Evolutionary conservation across 2,329 filamentous ascomycete genomes (phyloP).

Genomic region (Xylaria hypoxylon): DNA sequence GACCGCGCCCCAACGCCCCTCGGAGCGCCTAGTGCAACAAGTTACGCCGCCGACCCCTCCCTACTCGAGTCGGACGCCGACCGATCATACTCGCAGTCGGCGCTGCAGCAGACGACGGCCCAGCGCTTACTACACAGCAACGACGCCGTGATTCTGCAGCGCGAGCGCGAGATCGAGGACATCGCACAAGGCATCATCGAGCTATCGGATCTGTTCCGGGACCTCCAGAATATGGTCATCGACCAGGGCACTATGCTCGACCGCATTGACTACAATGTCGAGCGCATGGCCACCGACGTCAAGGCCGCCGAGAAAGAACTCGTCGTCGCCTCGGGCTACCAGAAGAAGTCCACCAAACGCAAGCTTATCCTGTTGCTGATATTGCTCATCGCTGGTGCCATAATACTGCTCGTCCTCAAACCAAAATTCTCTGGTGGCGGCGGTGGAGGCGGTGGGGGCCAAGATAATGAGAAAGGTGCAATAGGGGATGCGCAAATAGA

Average conservation of each 20-base stretch:
- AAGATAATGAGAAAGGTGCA: slow-evolving; percentile 6
- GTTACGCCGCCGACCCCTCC: slow-evolving; percentile 82
- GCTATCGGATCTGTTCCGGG: slow-evolving; percentile 94
- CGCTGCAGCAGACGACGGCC: slow-evolving; percentile 77
- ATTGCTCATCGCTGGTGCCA: slow-evolving; percentile 84
- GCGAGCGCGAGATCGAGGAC: slow-evolving; percentile 96
- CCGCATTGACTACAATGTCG: slow-evolving; percentile 97
- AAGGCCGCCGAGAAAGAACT: slow-evolving; percentile 94
- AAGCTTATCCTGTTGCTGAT: slow-evolving; percentile 93
- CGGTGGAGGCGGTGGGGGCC: slow-evolving; percentile 11
- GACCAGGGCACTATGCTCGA: slow-evolving; percentile 92
- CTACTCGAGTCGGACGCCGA: slow-evolving; percentile 94
- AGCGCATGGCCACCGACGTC: slow-evolving; percentile 92
- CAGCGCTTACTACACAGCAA: slow-evolving; percentile 77
- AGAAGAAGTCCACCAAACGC: slow-evolving; percentile 86
- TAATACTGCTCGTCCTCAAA: slow-evolving; percentile 86
- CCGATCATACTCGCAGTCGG: slow-evolving; percentile 89
- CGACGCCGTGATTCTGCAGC: slow-evolving; percentile 86
- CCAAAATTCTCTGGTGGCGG: slow-evolving; percentile 65
- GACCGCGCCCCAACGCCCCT: slow-evolving; percentile 67
- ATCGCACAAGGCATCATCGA: slow-evolving; percentile 99
- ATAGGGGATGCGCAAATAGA: slow-evolving; percentile 19
- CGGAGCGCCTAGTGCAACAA: slow-evolving; percentile 53
- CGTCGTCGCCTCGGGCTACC: slow-evolving; percentile 87
- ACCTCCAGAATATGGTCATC: slow-evolving; percentile 95